Evolutionary conservation across 768 basidiomycete genomes (phyloP).

Genomic region (Xerocomellus chrysenteron): DNA sequence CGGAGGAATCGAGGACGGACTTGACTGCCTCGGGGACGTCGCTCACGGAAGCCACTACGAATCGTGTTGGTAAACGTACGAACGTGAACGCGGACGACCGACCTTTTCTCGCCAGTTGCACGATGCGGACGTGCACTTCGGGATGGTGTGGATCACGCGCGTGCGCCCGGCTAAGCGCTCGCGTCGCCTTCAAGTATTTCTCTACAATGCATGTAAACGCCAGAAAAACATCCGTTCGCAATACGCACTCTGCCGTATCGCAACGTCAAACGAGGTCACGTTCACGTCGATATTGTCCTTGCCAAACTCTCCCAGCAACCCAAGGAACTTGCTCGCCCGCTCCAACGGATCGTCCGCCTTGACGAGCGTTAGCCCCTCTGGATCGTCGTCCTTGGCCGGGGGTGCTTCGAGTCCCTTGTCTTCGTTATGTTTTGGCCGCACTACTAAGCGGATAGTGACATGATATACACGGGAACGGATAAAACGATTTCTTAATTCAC

Average conservation of each 20-base stretch:
- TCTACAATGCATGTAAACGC: slow-evolving; percentile 41
- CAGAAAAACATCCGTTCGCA: background rate
- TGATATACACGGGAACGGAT: slow-evolving; percentile 5
- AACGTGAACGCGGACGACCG: slow-evolving; percentile 6
- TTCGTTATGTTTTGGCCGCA: slow-evolving; percentile 42
- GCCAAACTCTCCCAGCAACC: slow-evolving; percentile 56
- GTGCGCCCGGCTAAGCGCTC: slow-evolving; percentile 60
- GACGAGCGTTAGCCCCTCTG: slow-evolving; percentile 74
- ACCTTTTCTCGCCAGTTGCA: slow-evolving; percentile 63
- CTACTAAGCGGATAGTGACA: slow-evolving; percentile 17
- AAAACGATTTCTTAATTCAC: slow-evolving; percentile 37
- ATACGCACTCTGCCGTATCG: slow-evolving; percentile 70
- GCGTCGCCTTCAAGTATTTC: slow-evolving; percentile 76
- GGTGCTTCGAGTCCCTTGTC: slow-evolving; percentile 69
- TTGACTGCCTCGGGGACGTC: slow-evolving; percentile 49
- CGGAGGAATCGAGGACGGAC: slow-evolving; percentile 45
- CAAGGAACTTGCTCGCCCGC: slow-evolving; percentile 68
- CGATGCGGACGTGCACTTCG: slow-evolving; percentile 67
- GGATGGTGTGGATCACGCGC: slow-evolving; percentile 55
- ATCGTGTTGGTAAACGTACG: background rate
- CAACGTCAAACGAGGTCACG: slow-evolving; percentile 77
- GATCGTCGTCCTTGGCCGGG: slow-evolving; percentile 74
- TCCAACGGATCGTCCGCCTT: slow-evolving; percentile 65
- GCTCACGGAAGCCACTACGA: slow-evolving; percentile 46
- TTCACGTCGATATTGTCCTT: slow-evolving; percentile 64